These are phyloP conservation scores for Colletotrichum salicis DNA, from an alignment of 2,329 filamentous ascomycete species.

Conservation along the genomic window DNA sequence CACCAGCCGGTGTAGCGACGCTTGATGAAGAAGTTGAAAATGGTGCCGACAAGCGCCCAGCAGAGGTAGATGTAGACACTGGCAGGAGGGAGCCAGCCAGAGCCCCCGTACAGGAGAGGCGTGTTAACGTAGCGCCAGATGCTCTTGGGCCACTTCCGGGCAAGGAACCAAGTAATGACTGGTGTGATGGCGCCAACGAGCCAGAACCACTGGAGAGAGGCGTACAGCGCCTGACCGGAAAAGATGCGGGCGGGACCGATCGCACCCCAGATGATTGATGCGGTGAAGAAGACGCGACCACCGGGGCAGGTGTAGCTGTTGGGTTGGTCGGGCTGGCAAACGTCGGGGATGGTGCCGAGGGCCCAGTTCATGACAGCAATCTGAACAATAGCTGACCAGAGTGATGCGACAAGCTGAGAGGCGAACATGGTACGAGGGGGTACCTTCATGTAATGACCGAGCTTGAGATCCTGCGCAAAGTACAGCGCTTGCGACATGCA, in stretches of 20 bases:
- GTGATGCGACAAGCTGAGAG: conserved; percentile 67
- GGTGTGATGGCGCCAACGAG: conserved; percentile 72
- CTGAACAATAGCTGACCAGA: conserved; percentile 72
- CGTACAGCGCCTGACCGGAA: conserved; percentile 70
- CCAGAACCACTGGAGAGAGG: conserved; percentile 76
- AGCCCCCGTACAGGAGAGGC: conserved; percentile 75
- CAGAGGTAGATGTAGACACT: conserved; percentile 77
- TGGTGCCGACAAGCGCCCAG: conserved; percentile 74
- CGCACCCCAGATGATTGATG: conserved; percentile 77
- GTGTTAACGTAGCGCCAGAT: conserved; percentile 73
- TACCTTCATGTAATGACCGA: conserved; percentile 76
- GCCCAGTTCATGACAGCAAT: conserved; percentile 75
- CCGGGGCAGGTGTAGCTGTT: conserved; percentile 67
- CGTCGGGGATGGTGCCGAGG: conserved; percentile 67
- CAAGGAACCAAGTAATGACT: conserved; percentile 70
- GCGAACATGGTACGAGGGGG: conserved; percentile 71
- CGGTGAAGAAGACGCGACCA: conserved; percentile 71
- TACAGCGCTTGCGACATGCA: conserved; percentile 74
- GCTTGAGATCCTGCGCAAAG: conserved; percentile 73
- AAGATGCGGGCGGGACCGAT: conserved; percentile 79
- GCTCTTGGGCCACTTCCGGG: conserved; percentile 69
- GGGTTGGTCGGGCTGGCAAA: conserved; percentile 66
- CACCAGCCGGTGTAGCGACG: conserved; percentile 77
- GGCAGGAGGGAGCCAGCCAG: conserved; percentile 73
- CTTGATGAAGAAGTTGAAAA: conserved; percentile 77